These are phyloP conservation scores for Magnolia changhungtana DNA, from an alignment of 164 flowering plant species.

Conservation along the genomic window DNA sequence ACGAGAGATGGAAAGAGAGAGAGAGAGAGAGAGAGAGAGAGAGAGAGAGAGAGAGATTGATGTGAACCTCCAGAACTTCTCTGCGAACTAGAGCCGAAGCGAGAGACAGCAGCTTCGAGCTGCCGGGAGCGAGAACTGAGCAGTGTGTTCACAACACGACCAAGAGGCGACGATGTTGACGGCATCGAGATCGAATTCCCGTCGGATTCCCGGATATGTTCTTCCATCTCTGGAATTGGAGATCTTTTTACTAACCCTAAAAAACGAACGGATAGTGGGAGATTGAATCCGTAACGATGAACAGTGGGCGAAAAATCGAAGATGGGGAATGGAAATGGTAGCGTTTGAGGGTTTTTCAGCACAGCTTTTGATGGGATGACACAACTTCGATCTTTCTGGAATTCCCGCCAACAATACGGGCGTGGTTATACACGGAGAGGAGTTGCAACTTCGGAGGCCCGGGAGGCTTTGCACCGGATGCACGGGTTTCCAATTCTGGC, in stretches of 20 bases:
- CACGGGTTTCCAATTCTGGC: too few relatives aligned
- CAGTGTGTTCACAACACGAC: slow-evolving; percentile 48
- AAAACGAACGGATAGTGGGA: neutral
- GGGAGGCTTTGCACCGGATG: too few relatives aligned
- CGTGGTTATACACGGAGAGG: too few relatives aligned
- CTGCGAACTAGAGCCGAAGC: slow-evolving; percentile 28
- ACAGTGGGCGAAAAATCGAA: too few relatives aligned
- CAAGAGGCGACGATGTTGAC: slow-evolving; percentile 40
- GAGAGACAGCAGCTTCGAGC: slow-evolving; percentile 54
- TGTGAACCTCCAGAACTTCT: slow-evolving; percentile 29
- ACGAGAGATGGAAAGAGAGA: neutral
- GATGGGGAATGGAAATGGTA: too few relatives aligned
- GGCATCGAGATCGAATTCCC: slow-evolving; percentile 22
- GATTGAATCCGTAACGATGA: neutral
- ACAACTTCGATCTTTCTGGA: neutral
- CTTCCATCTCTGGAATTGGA: slow-evolving; percentile 16
- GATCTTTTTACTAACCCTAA: neutral
- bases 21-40: neutral
- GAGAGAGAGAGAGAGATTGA: neutral
- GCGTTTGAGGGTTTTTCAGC: too few relatives aligned
- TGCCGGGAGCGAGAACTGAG: slow-evolving; percentile 52
- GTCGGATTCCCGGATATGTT: slow-evolving; percentile 24
- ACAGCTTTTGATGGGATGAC: too few relatives aligned
- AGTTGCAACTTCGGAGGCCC: too few relatives aligned
- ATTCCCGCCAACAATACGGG: neutral